Conservation (phyloP, 1,284 basidiomycete species). For the Caloboletus firmus region DNA sequence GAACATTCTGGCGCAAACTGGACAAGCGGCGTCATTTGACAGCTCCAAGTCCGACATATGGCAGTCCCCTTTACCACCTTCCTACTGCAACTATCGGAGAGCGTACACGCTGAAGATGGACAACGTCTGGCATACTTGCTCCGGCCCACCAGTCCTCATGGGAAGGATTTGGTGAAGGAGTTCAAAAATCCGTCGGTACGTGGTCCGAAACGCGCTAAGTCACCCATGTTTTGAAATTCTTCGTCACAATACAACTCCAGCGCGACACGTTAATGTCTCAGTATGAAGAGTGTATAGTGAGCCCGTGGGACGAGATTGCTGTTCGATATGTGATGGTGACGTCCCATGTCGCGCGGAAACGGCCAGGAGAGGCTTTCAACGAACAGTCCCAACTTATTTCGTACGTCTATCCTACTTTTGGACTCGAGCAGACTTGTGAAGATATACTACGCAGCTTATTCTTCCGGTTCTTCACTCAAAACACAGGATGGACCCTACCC, state of each 20-base stretch:
- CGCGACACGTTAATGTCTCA: conserved; percentile 52
- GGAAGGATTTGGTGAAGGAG: conserved; percentile 69
- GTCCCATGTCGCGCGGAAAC: conserved; percentile 62
- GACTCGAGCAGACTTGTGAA: not conserved
- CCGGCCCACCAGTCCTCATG: conserved; percentile 69
- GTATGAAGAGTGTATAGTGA: conserved; percentile 63
- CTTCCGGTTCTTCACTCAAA: conserved; percentile 72
- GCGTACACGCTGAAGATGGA: conserved; percentile 63
- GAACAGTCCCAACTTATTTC: conserved; percentile 66
- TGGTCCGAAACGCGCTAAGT: conserved; percentile 7
- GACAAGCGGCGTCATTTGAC: not conserved
- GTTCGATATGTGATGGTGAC: conserved; percentile 76
- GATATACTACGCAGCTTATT: conserved; percentile 54
- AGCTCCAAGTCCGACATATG: conserved; percentile 9
- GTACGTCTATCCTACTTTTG: conserved; percentile 41
- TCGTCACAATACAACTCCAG: conserved; percentile 6
- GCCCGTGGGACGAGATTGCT: conserved; percentile 81
- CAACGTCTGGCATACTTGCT: conserved; percentile 68
- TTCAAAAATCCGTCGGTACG: conserved; percentile 66
- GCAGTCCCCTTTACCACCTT: conserved; percentile 53
- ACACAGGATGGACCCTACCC: conserved; percentile 81
- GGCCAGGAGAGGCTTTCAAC: conserved; percentile 70
- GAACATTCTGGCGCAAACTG: not conserved
- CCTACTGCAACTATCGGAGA: conserved; percentile 59
- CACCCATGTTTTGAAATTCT: not conserved